Base-by-base conservation (phyloP, 2,329 filamentous ascomycete genomes). In the Mycosphaerella sp. region DNA sequence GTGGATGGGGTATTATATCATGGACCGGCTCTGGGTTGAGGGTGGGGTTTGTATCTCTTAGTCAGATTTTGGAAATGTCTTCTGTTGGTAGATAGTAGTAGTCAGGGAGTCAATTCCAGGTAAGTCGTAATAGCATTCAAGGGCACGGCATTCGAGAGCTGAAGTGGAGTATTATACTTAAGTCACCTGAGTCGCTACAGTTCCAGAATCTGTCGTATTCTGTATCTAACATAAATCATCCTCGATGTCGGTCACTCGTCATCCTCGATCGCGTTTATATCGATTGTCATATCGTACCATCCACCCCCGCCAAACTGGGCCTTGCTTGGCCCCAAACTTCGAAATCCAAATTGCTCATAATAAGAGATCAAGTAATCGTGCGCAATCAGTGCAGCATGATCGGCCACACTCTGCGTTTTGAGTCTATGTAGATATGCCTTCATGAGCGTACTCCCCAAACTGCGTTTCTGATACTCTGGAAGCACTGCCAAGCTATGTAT, bases 401-500 rank as follows among this genome's bases (percentile, higher is more conserved):
- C 82, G 2, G 82, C 86, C 42, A 87, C 77, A 1, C 77, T 82
- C 1, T 84, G 79, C 54, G 81, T 79, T 63, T 81, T 82, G 70
- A 93, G 85, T 47, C 87, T 79, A 66, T 90, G 84, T 49, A 90
- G 76, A 64, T 89, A 95, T 3, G 84, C 79, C 68, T 81, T 84
- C 72, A 95, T 75, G 53, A 94, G 71, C 16, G 84, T 81, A 56
- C 79, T 82, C 13, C 87, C 90, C 2, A 95, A 74, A 1, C 87
- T 86, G 51, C 82, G 81, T 30, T 80, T 76, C 58, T 93, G 87
- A 50, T 89, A 81, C 53, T 83, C 79, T 0, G 87, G 88, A 49
- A 86, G 75, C 5, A 95, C 84, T 14, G 86, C 87, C 4, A 96
- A 76, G 0, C 87, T 91, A 70, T 96, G 90, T 44, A 95, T 72